These are phyloP conservation scores for Aegilops sharonensis DNA, from an alignment of 176 grass and related monocot species.

Conservation along the genomic window DNA sequence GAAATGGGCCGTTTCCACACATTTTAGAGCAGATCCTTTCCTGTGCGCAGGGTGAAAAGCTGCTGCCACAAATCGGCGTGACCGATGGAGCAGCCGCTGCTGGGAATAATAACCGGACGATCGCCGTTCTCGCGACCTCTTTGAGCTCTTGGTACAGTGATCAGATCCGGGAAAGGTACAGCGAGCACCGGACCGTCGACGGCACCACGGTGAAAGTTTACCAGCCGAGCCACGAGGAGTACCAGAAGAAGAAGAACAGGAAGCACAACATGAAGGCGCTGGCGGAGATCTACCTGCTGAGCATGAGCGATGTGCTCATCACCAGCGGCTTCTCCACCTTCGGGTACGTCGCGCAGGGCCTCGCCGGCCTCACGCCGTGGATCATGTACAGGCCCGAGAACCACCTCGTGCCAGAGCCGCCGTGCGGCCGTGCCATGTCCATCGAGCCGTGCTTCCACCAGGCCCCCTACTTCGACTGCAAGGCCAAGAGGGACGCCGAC, in stretches of 20 bases:
- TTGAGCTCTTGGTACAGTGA: conserved; percentile 56
- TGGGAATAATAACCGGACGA: conserved; percentile 29
- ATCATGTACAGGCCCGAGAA: conserved; percentile 57
- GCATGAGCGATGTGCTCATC: conserved; percentile 62
- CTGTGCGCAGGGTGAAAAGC: conserved; percentile 52
- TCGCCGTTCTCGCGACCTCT: conserved; percentile 59
- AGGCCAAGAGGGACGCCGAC: conserved; percentile 44
- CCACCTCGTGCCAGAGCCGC: conserved; percentile 37
- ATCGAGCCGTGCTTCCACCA: conserved; percentile 82
- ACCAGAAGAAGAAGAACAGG: conserved; percentile 53
- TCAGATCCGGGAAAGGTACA: conserved; percentile 49
- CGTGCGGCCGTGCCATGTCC: conserved; percentile 55
- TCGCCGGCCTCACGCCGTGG: conserved; percentile 59
- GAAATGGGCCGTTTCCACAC: conserved; percentile 48
- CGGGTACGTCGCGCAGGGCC: conserved; percentile 60
- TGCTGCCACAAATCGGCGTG: conserved; percentile 43
- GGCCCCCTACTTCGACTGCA: conserved; percentile 61
- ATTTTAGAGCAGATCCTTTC: conserved; percentile 62
- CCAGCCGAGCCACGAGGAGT: conserved; percentile 65
- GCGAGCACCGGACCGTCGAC: conserved; percentile 36
- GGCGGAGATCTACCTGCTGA: conserved; percentile 78
- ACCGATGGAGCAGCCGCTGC: not conserved
- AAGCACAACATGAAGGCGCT: conserved; percentile 78
- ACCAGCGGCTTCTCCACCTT: conserved; percentile 78
- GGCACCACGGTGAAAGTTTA: conserved; percentile 48